Conservation (phyloP, 1,284 basidiomycete species). For the Malassezia sp. region DNA sequence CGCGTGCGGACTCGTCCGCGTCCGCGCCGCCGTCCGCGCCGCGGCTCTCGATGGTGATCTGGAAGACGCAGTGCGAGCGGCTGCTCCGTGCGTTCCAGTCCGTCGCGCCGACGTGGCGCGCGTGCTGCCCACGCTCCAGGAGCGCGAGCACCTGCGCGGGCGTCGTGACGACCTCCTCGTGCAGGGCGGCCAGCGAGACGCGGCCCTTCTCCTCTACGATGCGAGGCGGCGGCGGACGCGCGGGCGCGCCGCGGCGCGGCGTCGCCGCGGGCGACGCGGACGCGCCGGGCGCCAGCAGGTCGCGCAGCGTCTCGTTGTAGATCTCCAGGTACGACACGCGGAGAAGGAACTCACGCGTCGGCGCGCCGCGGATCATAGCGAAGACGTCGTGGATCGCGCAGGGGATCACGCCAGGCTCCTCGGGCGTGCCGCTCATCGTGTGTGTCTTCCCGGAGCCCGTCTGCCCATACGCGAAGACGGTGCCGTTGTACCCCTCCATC, state of each 20-base stretch:
- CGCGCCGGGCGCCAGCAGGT: slow-evolving; percentile 46
- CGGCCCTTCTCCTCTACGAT: slow-evolving; percentile 47
- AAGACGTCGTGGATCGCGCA: slow-evolving; percentile 62
- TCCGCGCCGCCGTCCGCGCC: background rate
- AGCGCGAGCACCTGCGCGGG: slow-evolving; percentile 54
- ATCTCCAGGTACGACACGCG: slow-evolving; percentile 55
- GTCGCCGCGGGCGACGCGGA: background rate
- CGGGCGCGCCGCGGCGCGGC: slow-evolving; percentile 2
- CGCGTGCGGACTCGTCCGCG: slow-evolving; percentile 21
- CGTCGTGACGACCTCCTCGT: slow-evolving; percentile 52
- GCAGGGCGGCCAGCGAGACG: slow-evolving; percentile 50
- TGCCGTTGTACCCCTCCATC: slow-evolving; percentile 92
- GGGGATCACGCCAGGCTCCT: slow-evolving; percentile 86
- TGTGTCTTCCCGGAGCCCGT: slow-evolving; percentile 59
- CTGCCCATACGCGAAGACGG: slow-evolving; percentile 88
- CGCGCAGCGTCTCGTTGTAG: slow-evolving; percentile 54
- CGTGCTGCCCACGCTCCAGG: slow-evolving; percentile 70
- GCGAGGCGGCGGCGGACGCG: slow-evolving; percentile 9
- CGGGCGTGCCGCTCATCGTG: slow-evolving; percentile 68
- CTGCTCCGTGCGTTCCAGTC: slow-evolving; percentile 96
- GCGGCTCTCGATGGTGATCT: slow-evolving; percentile 48
- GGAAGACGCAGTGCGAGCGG: slow-evolving; percentile 70
- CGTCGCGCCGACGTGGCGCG: slow-evolving; percentile 79
- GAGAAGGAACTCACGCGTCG: slow-evolving; percentile 48
- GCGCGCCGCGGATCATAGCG: slow-evolving; percentile 39